phyloP scores from a whole-genome alignment of 148 eudicot species.

The Bassia scoparia region DNA sequence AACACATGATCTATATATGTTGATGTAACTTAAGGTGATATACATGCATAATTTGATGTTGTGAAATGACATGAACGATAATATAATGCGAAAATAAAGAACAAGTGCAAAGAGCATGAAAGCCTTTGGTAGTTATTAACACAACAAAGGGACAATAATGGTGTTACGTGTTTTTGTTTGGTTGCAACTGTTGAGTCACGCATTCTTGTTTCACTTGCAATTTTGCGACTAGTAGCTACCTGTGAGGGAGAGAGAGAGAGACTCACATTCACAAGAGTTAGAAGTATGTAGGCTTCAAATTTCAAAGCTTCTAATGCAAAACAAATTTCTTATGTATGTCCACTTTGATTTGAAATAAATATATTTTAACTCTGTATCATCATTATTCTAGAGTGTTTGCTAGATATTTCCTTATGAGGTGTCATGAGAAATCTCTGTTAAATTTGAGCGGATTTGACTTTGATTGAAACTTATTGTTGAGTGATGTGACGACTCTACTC shows the following conservation, averaged over 20 bases:
- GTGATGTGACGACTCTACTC: no score
- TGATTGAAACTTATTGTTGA: no score
- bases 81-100: neutral
- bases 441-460: no score
- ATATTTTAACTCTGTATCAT: no score
- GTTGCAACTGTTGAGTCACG: slow-evolving; percentile 41
- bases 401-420: no score
- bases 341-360: slow-evolving; percentile 1
- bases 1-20: slow-evolving; percentile 3
- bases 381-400: no score
- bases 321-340: neutral
- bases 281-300: slow-evolving; percentile 20
- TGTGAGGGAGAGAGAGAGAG: slow-evolving; percentile 16
- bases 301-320: slow-evolving; percentile 11
- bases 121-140: slow-evolving; percentile 21
- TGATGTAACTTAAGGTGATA: no score
- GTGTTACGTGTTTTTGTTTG: slow-evolving; percentile 28
- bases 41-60: neutral
- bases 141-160: slow-evolving; percentile 23
- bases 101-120: slow-evolving; percentile 17
- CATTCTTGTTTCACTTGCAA: slow-evolving; percentile 36
- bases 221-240: slow-evolving; percentile 15
- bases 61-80: neutral
- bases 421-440: no score
- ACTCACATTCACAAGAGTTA: slow-evolving; percentile 8